Conservation (phyloP, 106 monocot genomes). For the Gastrodia elata region DNA sequence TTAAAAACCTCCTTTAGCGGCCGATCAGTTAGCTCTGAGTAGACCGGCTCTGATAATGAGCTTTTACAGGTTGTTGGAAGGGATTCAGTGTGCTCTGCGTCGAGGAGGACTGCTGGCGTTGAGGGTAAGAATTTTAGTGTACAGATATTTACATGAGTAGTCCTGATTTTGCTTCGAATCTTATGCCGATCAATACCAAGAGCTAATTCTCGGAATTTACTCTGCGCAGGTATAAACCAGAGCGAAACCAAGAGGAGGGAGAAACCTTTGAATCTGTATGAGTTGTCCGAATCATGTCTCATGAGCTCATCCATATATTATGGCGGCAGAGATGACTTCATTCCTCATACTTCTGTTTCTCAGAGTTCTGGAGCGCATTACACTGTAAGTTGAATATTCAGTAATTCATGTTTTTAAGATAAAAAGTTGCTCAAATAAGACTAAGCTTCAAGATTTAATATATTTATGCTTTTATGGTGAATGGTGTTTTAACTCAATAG, state of each 20-base stretch:
- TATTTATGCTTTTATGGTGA: too few species aligned
- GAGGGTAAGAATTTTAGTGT: not conserved
- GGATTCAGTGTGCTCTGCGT: not conserved
- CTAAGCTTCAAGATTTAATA: too few species aligned
- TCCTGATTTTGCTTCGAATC: too few species aligned
- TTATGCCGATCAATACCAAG: too few species aligned
- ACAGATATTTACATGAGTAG: not conserved
- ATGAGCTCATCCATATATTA: constrained; percentile 25
- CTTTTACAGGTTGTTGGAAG: not conserved
- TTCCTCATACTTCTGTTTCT: not conserved
- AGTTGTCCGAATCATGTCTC: constrained; percentile 10
- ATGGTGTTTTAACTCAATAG: too few species aligned
- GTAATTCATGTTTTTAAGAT: too few species aligned
- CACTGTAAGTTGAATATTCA: constrained; percentile 6
- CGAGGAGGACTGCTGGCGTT: not conserved
- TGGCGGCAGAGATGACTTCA: constrained; percentile 16
- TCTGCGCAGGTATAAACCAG: constrained; percentile 5
- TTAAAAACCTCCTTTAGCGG: too few species aligned
- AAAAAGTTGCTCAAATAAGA: too few species aligned
- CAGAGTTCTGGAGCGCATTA: not conserved
- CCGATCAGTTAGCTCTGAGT: too few species aligned
- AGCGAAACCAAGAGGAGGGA: not conserved
- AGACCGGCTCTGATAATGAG: not conserved
- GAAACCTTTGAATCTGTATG: not conserved
- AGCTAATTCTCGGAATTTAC: constrained; percentile 4